Evolutionary conservation across 805 yeast genomes (phyloP), one percentile per base, ranked within the genome.

Genomic region (Kodamaea sagamina): DNA sequence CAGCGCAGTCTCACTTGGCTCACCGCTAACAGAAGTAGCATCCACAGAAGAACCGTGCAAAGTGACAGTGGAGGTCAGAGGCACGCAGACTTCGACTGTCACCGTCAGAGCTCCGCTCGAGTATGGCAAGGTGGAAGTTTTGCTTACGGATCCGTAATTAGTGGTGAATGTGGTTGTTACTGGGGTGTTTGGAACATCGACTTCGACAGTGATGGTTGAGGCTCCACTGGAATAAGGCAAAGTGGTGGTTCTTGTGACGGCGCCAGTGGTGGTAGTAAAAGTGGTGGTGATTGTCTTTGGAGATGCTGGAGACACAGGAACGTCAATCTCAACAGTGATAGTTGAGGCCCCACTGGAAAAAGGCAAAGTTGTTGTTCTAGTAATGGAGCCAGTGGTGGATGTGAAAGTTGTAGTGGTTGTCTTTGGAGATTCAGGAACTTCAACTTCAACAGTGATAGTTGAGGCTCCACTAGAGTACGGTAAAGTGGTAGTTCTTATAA

Each of bases 351-450:
- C 43, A 22, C 25, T 17, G 22, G 18, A 15, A 11, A 8, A 13
- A 6, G 47, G 43, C 10, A 38, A 19, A 4, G 47, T 44, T 21
- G 32, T 25, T 6, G 45, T 39, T 21, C 25, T 36, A 1, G 40
- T 40, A 11, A 36, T 28, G 5, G 42, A 22, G 4, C 35, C 32
- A 4, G 39, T 36, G n/a, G 44, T 36, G 4, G 15, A n/a, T n/a
- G 41, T 19, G 3, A 25, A n/a, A 11, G 36, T 32, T 12, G 41
- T 36, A 8, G 39, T 39, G 8, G 31, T 25, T 15, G 29, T 25
- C 17, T 11, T 13, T 6, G 8, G 6, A 6, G 24, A 8, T 21
- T 21, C 8, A 21, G 24, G 24, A 21, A 21, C 31, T n/a, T 28
- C 26, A 9, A 36, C 28, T 11, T 27, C 45, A 10, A 42, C 45